Percentiles rank a stretch among this genome's conserved stretches.
These are phyloP conservation scores for Monosporascus sp. DNA, from an alignment of 2,329 filamentous ascomycete species.

Conservation along the genomic window DNA sequence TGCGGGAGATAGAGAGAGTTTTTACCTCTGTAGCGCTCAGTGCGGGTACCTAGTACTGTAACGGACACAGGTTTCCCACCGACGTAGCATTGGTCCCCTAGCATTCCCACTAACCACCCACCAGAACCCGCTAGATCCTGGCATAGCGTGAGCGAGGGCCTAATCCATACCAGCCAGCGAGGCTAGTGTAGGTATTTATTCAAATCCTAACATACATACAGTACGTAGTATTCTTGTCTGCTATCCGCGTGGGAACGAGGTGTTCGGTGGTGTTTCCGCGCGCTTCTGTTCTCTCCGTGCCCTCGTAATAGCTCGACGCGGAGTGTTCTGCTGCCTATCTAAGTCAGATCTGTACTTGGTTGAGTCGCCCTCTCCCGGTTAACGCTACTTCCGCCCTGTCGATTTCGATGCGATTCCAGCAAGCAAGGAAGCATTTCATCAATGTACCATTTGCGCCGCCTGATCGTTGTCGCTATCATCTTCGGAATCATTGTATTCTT, in stretches of 20 bases:
- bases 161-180: not conserved
- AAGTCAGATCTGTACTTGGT: not conserved
- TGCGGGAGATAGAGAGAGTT: no score
- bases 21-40: no score
- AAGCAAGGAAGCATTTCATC: not conserved
- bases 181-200: not conserved
- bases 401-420: not conserved
- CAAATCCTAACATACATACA: not conserved
- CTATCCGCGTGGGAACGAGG: not conserved
- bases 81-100: not conserved
- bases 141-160: not conserved
- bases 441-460: conserved; percentile 45
- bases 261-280: not conserved
- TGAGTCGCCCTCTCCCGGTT: not conserved
- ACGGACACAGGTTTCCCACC: not conserved
- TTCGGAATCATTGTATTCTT: conserved; percentile 42
- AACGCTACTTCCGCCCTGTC: not conserved
- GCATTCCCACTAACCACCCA: not conserved
- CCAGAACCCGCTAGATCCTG: not conserved
- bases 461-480: conserved; percentile 33
- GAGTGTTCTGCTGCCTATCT: not conserved
- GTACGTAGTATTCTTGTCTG: not conserved
- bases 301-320: not conserved
- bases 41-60: not conserved
- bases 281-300: not conserved